Evolutionary conservation across 108 stramenopile genomes (phyloP), one percentile per base, ranked within the genome.

Genomic region (Aurantiochytrium sp.): DNA sequence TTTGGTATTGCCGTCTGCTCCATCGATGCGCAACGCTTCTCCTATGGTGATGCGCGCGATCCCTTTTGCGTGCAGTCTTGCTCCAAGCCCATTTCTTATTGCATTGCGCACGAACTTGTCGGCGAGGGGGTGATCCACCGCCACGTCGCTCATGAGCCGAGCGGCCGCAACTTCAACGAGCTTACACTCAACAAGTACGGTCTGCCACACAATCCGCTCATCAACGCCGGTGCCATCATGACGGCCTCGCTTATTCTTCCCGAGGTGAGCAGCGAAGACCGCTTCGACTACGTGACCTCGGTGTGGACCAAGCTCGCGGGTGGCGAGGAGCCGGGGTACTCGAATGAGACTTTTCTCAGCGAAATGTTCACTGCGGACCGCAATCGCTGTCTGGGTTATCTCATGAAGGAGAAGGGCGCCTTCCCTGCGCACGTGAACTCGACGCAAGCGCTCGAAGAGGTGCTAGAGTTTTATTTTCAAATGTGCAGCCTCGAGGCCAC

Each of bases 181-280:
- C 87, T 91, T 21, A 83, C 89, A 49, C 42, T 93, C 44, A 90
- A 93, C 87, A 60, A 73, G 18, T 88, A 44, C 4, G 89, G 72
- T 4, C 89, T 72, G 25, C 91, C 92, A 18, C 89, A 91, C 92
- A 93, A 93, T 60, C 91, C 92, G 42, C 87, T 88, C 43, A 58
- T 93, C 88, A 93, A 93, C 45, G 72, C 91, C 18, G 92, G 93
- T 10, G 93, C 93, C 42, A 93, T 93, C 64, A 91, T 90, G 72
- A 72, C 90, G 29, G 92, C 89, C 5, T 72, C 83, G 28, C 64
- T 92, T 43, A 25, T 90, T 5, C 69, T 91, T 29, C 90, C 88
- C 42, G 64, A 57, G 44, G 87, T 35, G 6, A 87, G 58, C 53
- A 16, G 88, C 42, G 71, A 72, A 23, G 87, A 88, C 43, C 51